Percentiles rank a stretch among this genome's conserved stretches.
Evolutionary conservation across 2,329 filamentous ascomycete species (phyloP).

Genomic region (Neonectria coccinea): DNA sequence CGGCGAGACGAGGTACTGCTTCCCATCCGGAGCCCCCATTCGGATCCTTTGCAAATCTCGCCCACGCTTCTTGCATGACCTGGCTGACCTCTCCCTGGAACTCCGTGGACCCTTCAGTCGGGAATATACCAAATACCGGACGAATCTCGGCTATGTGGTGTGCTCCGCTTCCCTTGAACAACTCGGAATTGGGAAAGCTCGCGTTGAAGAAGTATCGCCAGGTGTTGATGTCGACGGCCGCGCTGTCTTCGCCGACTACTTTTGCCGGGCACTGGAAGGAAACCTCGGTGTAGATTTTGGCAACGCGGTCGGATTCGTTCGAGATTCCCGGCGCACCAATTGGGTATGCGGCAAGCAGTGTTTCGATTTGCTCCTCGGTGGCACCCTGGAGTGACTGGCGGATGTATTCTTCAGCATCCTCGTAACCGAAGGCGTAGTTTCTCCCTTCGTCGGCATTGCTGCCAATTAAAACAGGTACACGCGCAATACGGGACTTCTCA

Average conservation of each 20-base stretch:
- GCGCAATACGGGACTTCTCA: constrained; percentile 27
- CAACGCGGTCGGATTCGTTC: constrained; percentile 35
- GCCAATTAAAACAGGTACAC: constrained; percentile 42
- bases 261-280: constrained; percentile 38
- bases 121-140: constrained; percentile 57
- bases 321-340: constrained; percentile 32
- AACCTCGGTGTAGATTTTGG: constrained; percentile 38
- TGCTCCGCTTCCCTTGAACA: constrained; percentile 52
- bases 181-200: constrained; percentile 60
- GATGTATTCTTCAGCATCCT: background rate
- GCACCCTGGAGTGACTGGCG: background rate
- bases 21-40: constrained; percentile 42
- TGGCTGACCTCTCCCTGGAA: constrained; percentile 37
- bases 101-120: constrained; percentile 26
- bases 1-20: constrained; percentile 35
- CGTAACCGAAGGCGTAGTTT: constrained; percentile 17
- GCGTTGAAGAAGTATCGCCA: constrained; percentile 62
- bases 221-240: constrained; percentile 49
- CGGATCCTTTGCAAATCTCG: constrained; percentile 46
- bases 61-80: constrained; percentile 47
- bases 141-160: constrained; percentile 60
- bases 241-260: constrained; percentile 48
- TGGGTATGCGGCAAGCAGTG: constrained; percentile 29
- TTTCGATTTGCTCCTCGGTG: background rate
- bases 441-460: constrained; percentile 41